Percentiles rank a stretch among this genome's conserved stretches.
phyloP scores from a whole-genome alignment of 169 alveolate genomes.

The Cryptosporidium meleagridis region DNA sequence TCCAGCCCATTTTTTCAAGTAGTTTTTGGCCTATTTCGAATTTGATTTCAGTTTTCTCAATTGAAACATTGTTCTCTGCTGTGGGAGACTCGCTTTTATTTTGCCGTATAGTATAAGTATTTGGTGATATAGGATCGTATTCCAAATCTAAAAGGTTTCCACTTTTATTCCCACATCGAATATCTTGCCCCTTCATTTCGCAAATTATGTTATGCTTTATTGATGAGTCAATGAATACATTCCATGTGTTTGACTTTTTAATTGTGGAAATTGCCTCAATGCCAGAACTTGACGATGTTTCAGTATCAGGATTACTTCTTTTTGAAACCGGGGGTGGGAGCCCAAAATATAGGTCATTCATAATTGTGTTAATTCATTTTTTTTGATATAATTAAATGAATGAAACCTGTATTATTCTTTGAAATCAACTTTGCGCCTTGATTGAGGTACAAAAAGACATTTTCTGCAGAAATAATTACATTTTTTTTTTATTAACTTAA shows the following conservation, averaged over 20 bases:
- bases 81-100: background rate
- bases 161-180: background rate
- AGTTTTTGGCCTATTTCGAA: slow-evolving; percentile 27
- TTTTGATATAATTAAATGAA: background rate
- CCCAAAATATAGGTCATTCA: slow-evolving; percentile 48
- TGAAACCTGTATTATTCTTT: background rate
- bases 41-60: background rate
- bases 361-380: background rate
- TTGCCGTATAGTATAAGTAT: background rate
- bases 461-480: background rate
- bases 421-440: slow-evolving; percentile 19
- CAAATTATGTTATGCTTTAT: background rate
- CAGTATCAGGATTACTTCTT: background rate
- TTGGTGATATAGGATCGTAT: slow-evolving; percentile 44
- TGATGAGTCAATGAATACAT: slow-evolving; percentile 5
- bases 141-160: background rate
- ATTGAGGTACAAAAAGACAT: background rate
- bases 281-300: background rate
- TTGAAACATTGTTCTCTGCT: background rate
- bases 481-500: background rate
- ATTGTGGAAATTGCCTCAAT: background rate
- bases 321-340: slow-evolving; percentile 58
- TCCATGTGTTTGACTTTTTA: background rate
- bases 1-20: slow-evolving; percentile 70
- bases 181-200: background rate